Evolutionary conservation across 345 rosid genomes (phyloP).

Genomic region (Salix koriyanagi): DNA sequence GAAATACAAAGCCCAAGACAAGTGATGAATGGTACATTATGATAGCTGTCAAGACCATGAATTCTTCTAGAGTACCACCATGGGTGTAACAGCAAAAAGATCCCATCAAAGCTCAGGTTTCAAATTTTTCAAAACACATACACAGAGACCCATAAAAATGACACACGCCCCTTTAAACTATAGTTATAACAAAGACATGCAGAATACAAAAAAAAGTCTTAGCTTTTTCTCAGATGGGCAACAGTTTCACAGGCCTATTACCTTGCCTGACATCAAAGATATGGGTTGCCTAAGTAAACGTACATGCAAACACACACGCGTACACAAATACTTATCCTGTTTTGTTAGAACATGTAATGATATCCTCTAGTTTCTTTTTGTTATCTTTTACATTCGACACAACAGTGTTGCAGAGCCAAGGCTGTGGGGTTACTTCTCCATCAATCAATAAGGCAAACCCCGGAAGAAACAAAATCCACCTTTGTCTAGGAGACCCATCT

Average conservation of each 20-base stretch:
- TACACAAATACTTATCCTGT: not conserved
- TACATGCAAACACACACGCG: too few relatives aligned
- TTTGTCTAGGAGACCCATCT: slow-evolving; percentile 36
- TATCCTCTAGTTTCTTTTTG: not conserved
- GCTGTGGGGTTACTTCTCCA: slow-evolving; percentile 10
- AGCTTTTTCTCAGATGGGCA: not conserved
- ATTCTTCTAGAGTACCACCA: slow-evolving; percentile 26
- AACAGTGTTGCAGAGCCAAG: too few relatives aligned
- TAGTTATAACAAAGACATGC: slow-evolving; percentile 19
- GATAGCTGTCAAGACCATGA: slow-evolving; percentile 51
- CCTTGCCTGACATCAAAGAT: slow-evolving; percentile 48
- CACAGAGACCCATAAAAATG: slow-evolving; percentile 14
- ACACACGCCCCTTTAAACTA: slow-evolving; percentile 21
- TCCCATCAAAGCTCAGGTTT: slow-evolving; percentile 35
- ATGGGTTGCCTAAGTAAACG: slow-evolving; percentile 17
- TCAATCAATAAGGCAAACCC: slow-evolving; percentile 11
- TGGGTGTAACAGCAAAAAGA: slow-evolving; percentile 33
- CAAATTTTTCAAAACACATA: slow-evolving; percentile 7
- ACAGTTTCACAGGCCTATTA: slow-evolving; percentile 31
- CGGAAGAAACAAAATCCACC: slow-evolving; percentile 23
- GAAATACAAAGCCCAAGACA: slow-evolving; percentile 32
- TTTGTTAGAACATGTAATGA: not conserved
- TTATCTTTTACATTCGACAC: slow-evolving; percentile 8
- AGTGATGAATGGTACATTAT: slow-evolving; percentile 13
- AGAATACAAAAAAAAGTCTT: slow-evolving; percentile 13